A percentile compares a stretch with the other conserved stretches of the same genome.
These are phyloP conservation scores for Cucurbita pepo DNA, from an alignment of 306 rosid species.

Conservation along the genomic window DNA sequence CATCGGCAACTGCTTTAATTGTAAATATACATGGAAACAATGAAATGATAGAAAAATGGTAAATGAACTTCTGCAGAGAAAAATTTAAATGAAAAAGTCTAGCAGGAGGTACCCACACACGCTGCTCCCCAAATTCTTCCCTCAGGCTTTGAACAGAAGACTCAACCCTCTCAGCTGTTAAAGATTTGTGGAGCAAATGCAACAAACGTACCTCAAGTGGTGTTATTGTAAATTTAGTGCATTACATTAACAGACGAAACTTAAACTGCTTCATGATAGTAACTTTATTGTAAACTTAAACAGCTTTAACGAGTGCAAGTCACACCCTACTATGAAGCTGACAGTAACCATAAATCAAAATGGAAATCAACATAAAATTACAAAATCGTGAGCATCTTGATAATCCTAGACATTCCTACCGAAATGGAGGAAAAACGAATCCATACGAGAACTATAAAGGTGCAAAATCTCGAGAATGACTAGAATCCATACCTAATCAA, in stretches of 20 bases:
- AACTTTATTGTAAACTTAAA: background rate
- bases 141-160: conserved; percentile 39
- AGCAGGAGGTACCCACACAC: conserved; percentile 84
- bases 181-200: background rate
- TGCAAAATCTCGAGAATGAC: background rate
- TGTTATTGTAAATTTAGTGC: background rate
- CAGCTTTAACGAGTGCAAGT: background rate
- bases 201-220: background rate
- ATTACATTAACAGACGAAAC: background rate
- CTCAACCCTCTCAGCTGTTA: conserved; percentile 54
- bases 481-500: background rate
- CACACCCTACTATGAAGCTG: background rate
- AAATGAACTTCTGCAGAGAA: background rate
- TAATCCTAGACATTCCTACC: background rate
- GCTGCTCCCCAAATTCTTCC: conserved; percentile 77
- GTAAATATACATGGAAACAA: background rate
- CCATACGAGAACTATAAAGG: background rate
- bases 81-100: conserved; percentile 14
- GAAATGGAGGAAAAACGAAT: background rate
- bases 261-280: background rate
- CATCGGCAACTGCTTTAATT: conserved; percentile 5
- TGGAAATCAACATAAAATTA: background rate
- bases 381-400: background rate
- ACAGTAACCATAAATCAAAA: background rate
- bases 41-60: background rate